Conservation (phyloP, 163 green algal genomes). For the Scenedesmus sp. region DNA sequence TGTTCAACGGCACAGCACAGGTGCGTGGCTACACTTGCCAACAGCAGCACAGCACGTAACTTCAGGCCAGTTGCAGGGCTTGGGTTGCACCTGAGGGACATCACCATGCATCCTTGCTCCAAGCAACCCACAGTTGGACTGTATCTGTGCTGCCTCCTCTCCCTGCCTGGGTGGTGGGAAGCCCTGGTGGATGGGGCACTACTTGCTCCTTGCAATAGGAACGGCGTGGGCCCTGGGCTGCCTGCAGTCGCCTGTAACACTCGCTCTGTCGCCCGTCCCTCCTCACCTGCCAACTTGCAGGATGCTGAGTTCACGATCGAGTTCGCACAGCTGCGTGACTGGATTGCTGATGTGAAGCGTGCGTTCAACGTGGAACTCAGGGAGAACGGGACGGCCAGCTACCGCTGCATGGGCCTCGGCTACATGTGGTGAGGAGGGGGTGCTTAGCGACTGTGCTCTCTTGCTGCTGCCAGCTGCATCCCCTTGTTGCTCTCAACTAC, state of each 20-base stretch:
- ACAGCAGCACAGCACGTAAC: neutral
- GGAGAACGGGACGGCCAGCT: slow-evolving; percentile 41
- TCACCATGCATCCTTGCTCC: no score
- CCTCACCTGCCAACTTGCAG: neutral
- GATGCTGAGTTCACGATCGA: slow-evolving; percentile 36
- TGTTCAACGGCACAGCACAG: slow-evolving; percentile 1
- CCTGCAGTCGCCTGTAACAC: no score
- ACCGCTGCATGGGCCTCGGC: slow-evolving; percentile 14
- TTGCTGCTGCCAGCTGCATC: neutral
- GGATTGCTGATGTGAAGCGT: slow-evolving; percentile 50
- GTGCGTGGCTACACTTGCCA: neutral
- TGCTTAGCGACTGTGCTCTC: neutral
- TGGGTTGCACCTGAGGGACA: no score
- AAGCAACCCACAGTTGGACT: no score
- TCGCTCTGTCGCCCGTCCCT: no score
- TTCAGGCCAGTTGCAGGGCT: neutral
- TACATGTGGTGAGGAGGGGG: slow-evolving; percentile 2
- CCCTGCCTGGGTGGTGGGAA: no score
- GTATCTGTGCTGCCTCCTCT: no score
- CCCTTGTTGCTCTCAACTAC: no score
- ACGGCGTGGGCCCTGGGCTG: no score
- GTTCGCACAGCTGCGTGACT: slow-evolving; percentile 24
- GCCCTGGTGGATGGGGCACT: no score
- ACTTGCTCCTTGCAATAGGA: no score
- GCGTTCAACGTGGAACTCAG: slow-evolving; percentile 26